A percentile compares a stretch with the other conserved stretches of the same genome.
Conservation (phyloP, 257 asterid genomes). For the Datura wrightii region DNA sequence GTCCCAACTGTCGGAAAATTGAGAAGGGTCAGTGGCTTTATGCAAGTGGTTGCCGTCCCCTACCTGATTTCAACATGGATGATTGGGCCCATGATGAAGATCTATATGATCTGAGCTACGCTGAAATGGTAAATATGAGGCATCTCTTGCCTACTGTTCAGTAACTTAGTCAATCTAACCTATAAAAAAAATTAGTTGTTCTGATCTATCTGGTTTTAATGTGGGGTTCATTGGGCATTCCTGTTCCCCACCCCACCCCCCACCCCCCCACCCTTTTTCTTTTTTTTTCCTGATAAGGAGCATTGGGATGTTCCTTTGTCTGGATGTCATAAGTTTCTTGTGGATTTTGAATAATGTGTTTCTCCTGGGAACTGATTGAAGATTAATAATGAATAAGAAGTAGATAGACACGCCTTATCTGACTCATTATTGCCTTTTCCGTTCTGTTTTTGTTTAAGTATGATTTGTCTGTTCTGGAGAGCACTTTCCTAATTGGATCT, state of each 20-base stretch:
- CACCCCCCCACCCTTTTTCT: not conserved
- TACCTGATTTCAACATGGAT: conserved; percentile 84
- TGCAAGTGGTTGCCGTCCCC: conserved; percentile 81
- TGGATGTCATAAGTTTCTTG: conserved; percentile 13
- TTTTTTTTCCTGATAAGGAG: not conserved
- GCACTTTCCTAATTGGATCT: not conserved
- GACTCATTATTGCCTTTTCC: not conserved
- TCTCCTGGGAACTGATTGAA: conserved; percentile 28
- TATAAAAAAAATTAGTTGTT: not conserved
- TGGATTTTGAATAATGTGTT: conserved; percentile 7
- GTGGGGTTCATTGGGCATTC: not conserved
- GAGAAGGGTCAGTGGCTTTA: conserved; percentile 99
- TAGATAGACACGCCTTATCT: conserved; percentile 16
- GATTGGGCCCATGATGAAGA: conserved; percentile 95
- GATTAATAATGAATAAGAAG: conserved; percentile 10
- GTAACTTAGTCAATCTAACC: conserved; percentile 25
- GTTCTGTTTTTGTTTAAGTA: not conserved
- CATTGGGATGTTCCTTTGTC: not conserved
- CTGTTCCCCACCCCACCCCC: not conserved
- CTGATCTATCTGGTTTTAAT: not conserved
- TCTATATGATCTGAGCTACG: conserved; percentile 77
- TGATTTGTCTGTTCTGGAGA: not conserved
- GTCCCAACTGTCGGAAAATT: conserved; percentile 96
- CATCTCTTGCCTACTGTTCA: conserved; percentile 9
- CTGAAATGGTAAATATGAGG: conserved; percentile 72